A percentile compares a stretch with the other conserved stretches of the same genome.
Conservation (phyloP, 768 basidiomycete genomes). For the Pleurotus cornucopiae region DNA sequence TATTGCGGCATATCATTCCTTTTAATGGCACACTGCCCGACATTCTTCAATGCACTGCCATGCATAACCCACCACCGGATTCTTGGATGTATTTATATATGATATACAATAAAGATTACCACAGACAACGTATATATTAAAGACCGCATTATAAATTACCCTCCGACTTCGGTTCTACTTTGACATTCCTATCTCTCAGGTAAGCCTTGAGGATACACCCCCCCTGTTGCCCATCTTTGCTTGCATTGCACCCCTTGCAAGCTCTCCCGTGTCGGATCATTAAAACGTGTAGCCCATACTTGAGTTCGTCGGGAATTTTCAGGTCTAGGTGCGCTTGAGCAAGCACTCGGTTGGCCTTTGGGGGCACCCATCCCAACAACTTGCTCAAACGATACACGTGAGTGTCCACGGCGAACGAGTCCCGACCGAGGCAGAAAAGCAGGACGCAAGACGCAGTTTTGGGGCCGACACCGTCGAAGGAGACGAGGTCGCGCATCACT, state of each 20-base stretch:
- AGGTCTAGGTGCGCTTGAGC: conserved; percentile 57
- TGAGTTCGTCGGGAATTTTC: conserved; percentile 45
- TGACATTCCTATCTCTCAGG: conserved; percentile 15
- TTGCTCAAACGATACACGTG: conserved; percentile 54
- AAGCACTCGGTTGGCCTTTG: conserved; percentile 40
- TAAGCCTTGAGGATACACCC: conserved; percentile 28
- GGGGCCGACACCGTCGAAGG: conserved; percentile 55
- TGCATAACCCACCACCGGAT: no score
- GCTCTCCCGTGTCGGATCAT: conserved; percentile 54
- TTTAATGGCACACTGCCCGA: not conserved
- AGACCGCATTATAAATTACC: not conserved
- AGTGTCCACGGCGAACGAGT: conserved; percentile 63
- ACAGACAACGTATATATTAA: not conserved
- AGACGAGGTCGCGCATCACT: conserved; percentile 55
- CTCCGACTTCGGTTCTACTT: not conserved
- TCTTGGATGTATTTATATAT: no score
- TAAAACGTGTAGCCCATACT: conserved; percentile 54
- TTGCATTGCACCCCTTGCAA: conserved; percentile 48
- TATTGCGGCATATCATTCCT: conserved; percentile 17
- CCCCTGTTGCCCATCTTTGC: conserved; percentile 17
- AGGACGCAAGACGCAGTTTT: conserved; percentile 64
- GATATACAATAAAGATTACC: not conserved
- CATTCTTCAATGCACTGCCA: no score
- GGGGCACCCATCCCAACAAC: conserved; percentile 48
- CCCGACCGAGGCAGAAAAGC: conserved; percentile 55